Evolutionary conservation across 805 yeast genomes (phyloP), one percentile per base, ranked within the genome.

Genomic region (Torulaspora indica): DNA sequence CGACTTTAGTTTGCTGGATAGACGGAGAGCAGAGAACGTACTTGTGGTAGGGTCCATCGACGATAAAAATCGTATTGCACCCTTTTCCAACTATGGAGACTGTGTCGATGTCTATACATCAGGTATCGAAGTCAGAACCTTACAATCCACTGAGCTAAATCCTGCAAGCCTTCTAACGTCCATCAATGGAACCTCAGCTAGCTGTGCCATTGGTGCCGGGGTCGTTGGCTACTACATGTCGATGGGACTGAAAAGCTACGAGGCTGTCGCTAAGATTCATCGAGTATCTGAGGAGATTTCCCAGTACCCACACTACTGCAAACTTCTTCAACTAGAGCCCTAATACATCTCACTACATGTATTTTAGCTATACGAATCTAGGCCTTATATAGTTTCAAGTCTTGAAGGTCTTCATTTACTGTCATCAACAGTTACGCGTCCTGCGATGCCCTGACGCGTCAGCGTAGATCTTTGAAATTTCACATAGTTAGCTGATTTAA

Each of bases 91-190:
- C 58, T 72, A 69, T 69, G 81, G 80, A 6, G 60, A 66, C n/a
- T 76, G 80, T 53, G 77, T 76, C 17, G 79, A 76, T 46, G 53
- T 75, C 10, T 74, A 71, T 49, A 69, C 79, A 0, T 70, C 75
- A n/a, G 80, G 81, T 5, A 71, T 70, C 20, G 66, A 67, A 32
- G 68, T 76, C 15, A 52, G 66, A 15, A 74, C 78, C 1, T 33
- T 48, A 14, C 34, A 28, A 4, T 35, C 49, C n/a, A 66, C 74
- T 9, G 65, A 70, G 38, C 63, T 59, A 23, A 54, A 64, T 22
- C 48, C 58, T 2, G 56, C 58, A 8, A 61, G 49, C 24, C 23
- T 47, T 14, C 43, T 67, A 10, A 55, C 63, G 3, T 55, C 64
- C 8, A 61, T 61, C 23, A 70, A 76, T 10, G 81, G 81, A 1